Evolutionary conservation across 768 basidiomycete species (phyloP).

Genomic region (Hericium erinaceus): DNA sequence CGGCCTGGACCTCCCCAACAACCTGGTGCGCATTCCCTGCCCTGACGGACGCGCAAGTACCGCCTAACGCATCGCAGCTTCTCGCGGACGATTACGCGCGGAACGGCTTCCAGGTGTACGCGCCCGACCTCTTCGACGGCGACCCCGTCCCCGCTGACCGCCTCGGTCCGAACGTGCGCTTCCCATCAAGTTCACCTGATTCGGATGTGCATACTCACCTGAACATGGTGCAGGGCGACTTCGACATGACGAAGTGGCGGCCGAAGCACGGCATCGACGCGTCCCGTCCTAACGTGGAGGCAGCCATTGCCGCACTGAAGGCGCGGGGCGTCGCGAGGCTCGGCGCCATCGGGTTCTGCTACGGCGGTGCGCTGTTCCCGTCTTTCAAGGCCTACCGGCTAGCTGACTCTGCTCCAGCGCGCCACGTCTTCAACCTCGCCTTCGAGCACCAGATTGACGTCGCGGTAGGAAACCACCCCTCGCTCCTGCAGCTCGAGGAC

Average conservation of each 20-base stretch:
- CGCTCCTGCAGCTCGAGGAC: slow-evolving; percentile 30
- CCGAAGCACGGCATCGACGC: slow-evolving; percentile 10
- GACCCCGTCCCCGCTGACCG: slow-evolving; percentile 19
- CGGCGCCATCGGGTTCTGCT: slow-evolving; percentile 23
- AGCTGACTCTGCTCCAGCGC: not conserved
- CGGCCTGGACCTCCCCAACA: slow-evolving; percentile 27
- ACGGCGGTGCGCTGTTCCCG: slow-evolving; percentile 8
- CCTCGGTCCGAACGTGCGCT: slow-evolving; percentile 11
- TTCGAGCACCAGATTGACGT: slow-evolving; percentile 31
- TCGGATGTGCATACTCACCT: not conserved
- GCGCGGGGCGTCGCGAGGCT: slow-evolving; percentile 21
- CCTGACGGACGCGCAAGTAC: not conserved
- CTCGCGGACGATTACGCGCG: slow-evolving; percentile 35
- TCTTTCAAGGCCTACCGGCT: no score
- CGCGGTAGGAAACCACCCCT: slow-evolving; percentile 38
- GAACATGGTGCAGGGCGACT: not conserved
- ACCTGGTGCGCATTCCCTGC: slow-evolving; percentile 14
- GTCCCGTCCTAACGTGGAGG: slow-evolving; percentile 15
- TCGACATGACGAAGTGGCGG: slow-evolving; percentile 3
- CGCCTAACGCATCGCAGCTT: slow-evolving; percentile 19
- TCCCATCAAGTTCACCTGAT: no score
- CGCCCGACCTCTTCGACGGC: slow-evolving; percentile 13
- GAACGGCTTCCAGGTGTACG: slow-evolving; percentile 25
- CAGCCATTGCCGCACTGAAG: slow-evolving; percentile 20
- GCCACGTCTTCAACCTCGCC: slow-evolving; percentile 26